phyloP scores from a whole-genome alignment of 768 basidiomycete species.

The Candolleomyces efflorescens region DNA sequence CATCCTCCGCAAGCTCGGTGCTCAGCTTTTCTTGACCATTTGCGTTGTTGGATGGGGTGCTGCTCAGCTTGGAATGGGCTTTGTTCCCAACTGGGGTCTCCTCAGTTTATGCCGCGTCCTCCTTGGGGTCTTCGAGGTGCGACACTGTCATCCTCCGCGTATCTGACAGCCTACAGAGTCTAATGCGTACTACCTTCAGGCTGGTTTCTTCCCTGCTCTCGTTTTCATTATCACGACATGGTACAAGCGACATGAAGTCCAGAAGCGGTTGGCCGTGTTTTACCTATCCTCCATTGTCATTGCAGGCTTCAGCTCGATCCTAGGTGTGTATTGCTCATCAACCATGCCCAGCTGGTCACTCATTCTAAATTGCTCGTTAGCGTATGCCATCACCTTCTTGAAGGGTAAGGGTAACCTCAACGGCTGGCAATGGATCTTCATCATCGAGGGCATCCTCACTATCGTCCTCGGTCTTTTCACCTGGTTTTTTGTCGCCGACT shows the following conservation, averaged over 20 bases:
- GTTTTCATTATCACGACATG: conserved; percentile 39
- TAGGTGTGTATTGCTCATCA: neutral
- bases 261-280: conserved; percentile 32
- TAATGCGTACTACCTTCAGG: conserved; percentile 15
- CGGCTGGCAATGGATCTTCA: conserved; percentile 36
- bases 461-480: conserved; percentile 24
- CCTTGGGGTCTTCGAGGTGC: conserved; percentile 24
- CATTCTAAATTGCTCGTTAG: neutral
- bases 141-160: conserved; percentile 3
- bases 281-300: conserved; percentile 27
- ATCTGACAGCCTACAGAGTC: too few species aligned
- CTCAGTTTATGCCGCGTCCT: conserved; percentile 20
- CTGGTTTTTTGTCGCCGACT: conserved; percentile 29
- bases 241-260: conserved; percentile 41
- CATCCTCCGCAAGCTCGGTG: conserved; percentile 24
- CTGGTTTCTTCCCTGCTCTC: conserved; percentile 39
- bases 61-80: conserved; percentile 30
- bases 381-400: conserved; percentile 19
- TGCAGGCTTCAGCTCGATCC: conserved; percentile 24
- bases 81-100: conserved; percentile 24
- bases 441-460: conserved; percentile 29
- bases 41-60: conserved; percentile 28
- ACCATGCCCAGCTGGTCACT: too few species aligned
- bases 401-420: conserved; percentile 21
- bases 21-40: conserved; percentile 23